phyloP scores from a whole-genome alignment of 2,329 filamentous ascomycete genomes.

The Colletotrichum filicis region DNA sequence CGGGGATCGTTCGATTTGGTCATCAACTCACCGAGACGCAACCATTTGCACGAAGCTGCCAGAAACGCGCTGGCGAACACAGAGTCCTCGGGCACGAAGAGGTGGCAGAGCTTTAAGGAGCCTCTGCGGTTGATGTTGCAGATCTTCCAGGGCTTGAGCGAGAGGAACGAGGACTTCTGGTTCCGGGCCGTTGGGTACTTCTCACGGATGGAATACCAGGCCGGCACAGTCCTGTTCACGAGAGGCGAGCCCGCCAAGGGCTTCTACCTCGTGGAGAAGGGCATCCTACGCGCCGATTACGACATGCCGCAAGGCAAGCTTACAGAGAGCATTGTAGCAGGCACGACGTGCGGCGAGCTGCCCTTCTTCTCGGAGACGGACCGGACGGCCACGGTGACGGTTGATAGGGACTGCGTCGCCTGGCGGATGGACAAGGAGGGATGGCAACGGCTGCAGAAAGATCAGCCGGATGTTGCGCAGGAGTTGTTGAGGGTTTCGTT shows the following conservation, averaged over 20 bases:
- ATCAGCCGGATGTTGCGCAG: constrained; percentile 80
- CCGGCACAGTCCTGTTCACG: constrained; percentile 80
- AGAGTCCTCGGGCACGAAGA: constrained; percentile 67
- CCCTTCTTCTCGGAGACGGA: constrained; percentile 95
- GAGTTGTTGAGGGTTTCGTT: constrained; percentile 89
- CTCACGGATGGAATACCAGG: constrained; percentile 70
- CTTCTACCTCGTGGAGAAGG: constrained; percentile 91
- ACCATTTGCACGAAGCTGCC: constrained; percentile 82
- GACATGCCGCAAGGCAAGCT: constrained; percentile 88
- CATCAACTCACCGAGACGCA: constrained; percentile 84
- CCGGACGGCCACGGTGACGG: constrained; percentile 86
- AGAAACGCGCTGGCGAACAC: constrained; percentile 77
- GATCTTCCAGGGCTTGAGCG: constrained; percentile 90
- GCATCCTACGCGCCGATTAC: constrained; percentile 91
- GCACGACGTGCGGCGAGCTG: constrained; percentile 94
- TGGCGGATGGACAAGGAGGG: constrained; percentile 81
- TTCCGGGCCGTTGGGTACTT: constrained; percentile 84
- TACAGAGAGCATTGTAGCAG: constrained; percentile 91
- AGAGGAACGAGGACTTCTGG: constrained; percentile 96
- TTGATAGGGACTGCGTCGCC: constrained; percentile 82
- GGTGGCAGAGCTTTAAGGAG: constrained; percentile 89
- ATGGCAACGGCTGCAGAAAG: constrained; percentile 79
- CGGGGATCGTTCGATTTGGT: constrained; percentile 52
- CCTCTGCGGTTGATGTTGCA: constrained; percentile 92
- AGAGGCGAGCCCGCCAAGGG: constrained; percentile 81